Percentiles rank a stretch among this genome's conserved stretches.
Conservation (phyloP, 163 green algal genomes). For the Scenedesmus sp. region DNA sequence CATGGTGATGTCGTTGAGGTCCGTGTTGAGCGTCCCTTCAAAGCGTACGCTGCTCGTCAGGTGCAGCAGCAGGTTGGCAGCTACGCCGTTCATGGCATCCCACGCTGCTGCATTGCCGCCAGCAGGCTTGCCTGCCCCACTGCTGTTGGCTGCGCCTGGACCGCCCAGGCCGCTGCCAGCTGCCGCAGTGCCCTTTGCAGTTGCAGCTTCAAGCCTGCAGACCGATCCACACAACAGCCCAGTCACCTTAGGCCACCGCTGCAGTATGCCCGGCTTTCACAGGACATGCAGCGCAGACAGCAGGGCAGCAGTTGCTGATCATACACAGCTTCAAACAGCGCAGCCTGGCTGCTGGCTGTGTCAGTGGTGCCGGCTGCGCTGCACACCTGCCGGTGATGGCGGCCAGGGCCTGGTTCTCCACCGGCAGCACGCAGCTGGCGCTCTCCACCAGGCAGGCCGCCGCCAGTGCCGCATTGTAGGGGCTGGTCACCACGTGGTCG, state of each 20-base stretch:
- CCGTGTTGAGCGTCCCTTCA: conserved; percentile 83
- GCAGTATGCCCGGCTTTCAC: no score
- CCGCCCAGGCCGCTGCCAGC: conserved; percentile 6
- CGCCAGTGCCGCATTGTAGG: conserved; percentile 91
- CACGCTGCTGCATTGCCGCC: conserved; percentile 59
- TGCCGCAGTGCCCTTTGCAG: background rate
- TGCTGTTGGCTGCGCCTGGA: background rate
- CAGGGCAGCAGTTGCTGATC: no score
- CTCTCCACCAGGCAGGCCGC: conserved; percentile 76
- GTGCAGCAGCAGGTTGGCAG: conserved; percentile 84
- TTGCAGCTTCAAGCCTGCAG: conserved; percentile 18
- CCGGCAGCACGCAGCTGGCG: conserved; percentile 84
- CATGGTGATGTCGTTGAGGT: conserved; percentile 90
- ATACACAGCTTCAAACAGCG: no score
- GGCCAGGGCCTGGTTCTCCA: conserved; percentile 88
- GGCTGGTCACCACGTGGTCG: conserved; percentile 84
- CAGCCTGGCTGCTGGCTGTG: no score
- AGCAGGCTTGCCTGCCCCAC: background rate
- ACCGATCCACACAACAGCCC: no score
- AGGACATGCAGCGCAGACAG: no score
- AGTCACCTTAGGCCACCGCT: no score
- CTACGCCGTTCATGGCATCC: conserved; percentile 88
- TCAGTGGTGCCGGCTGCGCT: no score
- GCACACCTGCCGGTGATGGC: conserved; percentile 68
- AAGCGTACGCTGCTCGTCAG: conserved; percentile 85